Evolutionary conservation across 371 early-diverging fungal species (phyloP).

Genomic region (Actinomucor elegans): DNA sequence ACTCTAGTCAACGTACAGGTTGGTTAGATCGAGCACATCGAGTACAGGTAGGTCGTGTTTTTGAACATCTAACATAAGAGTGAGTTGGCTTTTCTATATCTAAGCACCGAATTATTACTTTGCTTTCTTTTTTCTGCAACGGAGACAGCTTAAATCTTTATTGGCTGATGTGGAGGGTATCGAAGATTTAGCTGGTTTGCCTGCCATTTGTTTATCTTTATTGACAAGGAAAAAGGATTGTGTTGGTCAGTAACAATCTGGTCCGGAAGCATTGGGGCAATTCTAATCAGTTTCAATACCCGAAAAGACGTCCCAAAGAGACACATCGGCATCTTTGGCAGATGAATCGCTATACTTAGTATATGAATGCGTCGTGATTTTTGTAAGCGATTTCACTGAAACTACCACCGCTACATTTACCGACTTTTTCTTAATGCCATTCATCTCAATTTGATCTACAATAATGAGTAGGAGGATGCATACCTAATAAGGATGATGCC

Average conservation of each 20-base stretch:
- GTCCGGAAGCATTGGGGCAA: neutral
- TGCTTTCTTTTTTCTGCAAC: slow-evolving; percentile 56
- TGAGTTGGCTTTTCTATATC: neutral
- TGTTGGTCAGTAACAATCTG: neutral
- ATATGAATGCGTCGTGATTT: too few relatives aligned
- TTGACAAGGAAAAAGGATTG: neutral
- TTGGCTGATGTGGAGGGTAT: slow-evolving; percentile 15
- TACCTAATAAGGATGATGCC: slow-evolving; percentile 1
- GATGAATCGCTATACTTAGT: too few relatives aligned
- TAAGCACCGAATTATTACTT: slow-evolving; percentile 43
- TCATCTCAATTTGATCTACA: neutral
- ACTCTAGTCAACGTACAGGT: slow-evolving; percentile 34
- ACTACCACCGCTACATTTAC: neutral
- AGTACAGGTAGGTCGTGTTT: slow-evolving; percentile 49
- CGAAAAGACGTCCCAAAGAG: slow-evolving; percentile 2
- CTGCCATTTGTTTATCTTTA: slow-evolving; percentile 10
- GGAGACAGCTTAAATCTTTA: slow-evolving; percentile 49
- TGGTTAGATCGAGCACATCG: slow-evolving; percentile 53
- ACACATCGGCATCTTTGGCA: neutral
- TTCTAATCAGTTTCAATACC: neutral
- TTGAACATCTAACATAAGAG: slow-evolving; percentile 39
- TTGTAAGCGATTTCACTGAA: too few relatives aligned
- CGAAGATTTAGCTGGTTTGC: slow-evolving; percentile 11
- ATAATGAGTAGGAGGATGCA: neutral
- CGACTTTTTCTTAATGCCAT: neutral